These are phyloP conservation scores for Mallotus repandus DNA, from an alignment of 441 rosid species.

Conservation along the genomic window DNA sequence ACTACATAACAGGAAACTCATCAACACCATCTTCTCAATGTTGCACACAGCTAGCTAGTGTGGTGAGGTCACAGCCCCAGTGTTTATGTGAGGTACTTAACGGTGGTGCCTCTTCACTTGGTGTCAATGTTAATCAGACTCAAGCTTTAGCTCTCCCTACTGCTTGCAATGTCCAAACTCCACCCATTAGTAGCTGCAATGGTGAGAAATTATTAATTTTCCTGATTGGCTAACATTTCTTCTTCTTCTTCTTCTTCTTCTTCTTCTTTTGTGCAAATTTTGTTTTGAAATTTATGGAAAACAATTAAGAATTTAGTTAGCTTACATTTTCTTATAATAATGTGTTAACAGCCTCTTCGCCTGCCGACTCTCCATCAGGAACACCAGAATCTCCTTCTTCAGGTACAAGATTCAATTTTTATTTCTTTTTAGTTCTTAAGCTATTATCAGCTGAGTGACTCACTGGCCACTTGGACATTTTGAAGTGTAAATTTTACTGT, in stretches of 20 bases:
- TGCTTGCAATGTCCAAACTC: constrained; percentile 59
- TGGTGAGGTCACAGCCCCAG: constrained; percentile 34
- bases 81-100: constrained; percentile 41
- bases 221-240: too few species aligned
- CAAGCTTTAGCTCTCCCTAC: constrained; percentile 61
- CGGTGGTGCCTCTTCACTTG: constrained; percentile 39
- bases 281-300: too few species aligned
- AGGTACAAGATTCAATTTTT: constrained; percentile 16
- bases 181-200: constrained; percentile 50
- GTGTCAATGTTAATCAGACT: constrained; percentile 46
- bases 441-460: too few species aligned
- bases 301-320: too few species aligned
- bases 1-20: constrained; percentile 40
- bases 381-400: constrained; percentile 24
- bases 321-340: background rate
- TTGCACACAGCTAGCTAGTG: constrained; percentile 39
- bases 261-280: too few species aligned
- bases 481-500: too few species aligned
- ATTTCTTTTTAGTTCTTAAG: background rate
- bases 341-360: constrained; percentile 25
- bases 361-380: constrained; percentile 31
- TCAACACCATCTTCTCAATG: constrained; percentile 40
- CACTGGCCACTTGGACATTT: too few species aligned
- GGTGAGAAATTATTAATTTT: constrained; percentile 19
- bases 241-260: background rate